phyloP scores from a whole-genome alignment of 495 filamentous ascomycete genomes.

The Venustampulla echinocandica region DNA sequence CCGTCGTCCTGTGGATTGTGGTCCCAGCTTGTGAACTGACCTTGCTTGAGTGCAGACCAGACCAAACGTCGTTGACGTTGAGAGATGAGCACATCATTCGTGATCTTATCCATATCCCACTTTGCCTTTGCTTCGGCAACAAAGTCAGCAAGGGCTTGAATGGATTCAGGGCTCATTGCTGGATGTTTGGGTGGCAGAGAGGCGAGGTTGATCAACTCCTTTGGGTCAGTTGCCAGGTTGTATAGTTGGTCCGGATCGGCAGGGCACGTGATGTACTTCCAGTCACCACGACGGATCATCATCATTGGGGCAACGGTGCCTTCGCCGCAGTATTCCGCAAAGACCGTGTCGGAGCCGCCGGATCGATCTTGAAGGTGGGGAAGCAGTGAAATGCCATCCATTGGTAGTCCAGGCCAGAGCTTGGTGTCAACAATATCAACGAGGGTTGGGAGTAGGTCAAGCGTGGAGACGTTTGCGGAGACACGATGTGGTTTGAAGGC shows the following conservation, averaged over 20 bases:
- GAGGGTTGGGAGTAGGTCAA: slow-evolving; percentile 79
- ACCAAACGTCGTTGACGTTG: slow-evolving; percentile 66
- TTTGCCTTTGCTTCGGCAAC: slow-evolving; percentile 51
- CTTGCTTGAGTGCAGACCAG: slow-evolving; percentile 65
- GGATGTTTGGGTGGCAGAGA: slow-evolving; percentile 25
- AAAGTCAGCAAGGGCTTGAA: slow-evolving; percentile 48
- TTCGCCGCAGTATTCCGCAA: slow-evolving; percentile 85
- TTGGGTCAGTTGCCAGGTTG: slow-evolving; percentile 62
- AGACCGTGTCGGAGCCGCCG: slow-evolving; percentile 59
- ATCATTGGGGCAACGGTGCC: slow-evolving; percentile 78
- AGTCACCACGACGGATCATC: slow-evolving; percentile 77
- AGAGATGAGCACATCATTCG: slow-evolving; percentile 54
- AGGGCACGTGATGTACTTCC: slow-evolving; percentile 77
- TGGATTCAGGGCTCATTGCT: slow-evolving; percentile 9
- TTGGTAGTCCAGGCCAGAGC: slow-evolving; percentile 52
- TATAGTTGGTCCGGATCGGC: slow-evolving; percentile 74
- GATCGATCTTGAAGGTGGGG: slow-evolving; percentile 49
- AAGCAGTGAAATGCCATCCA: slow-evolving; percentile 68
- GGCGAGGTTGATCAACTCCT: slow-evolving; percentile 65
- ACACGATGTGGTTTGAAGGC: slow-evolving; percentile 60
- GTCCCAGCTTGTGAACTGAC: slow-evolving; percentile 66
- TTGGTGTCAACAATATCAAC: slow-evolving; percentile 66
- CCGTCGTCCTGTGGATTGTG: slow-evolving; percentile 66
- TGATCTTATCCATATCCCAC: slow-evolving; percentile 71
- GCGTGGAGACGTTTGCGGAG: slow-evolving; percentile 67